A percentile compares a stretch with the other conserved stretches of the same genome.
These are phyloP conservation scores for Populus hybrid DNA, from an alignment of 441 rosid genomes.

Conservation along the genomic window DNA sequence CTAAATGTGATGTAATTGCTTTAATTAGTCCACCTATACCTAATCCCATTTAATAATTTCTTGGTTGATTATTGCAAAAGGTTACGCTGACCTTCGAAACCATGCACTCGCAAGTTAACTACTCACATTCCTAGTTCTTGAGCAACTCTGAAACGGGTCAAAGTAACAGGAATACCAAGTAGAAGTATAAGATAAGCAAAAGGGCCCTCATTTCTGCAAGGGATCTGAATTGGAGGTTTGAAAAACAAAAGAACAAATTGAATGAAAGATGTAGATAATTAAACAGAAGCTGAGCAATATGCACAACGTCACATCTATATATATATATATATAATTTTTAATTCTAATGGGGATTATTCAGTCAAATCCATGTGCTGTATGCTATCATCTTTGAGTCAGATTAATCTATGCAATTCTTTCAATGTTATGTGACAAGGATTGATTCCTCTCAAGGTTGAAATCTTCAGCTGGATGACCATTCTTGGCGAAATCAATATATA, in stretches of 20 bases:
- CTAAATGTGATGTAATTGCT: neutral
- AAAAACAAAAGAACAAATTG: neutral
- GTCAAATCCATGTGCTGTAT: too few relatives aligned
- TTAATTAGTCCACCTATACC: neutral
- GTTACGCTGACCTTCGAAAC: neutral
- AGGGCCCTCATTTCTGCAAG: neutral
- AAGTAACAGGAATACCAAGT: neutral
- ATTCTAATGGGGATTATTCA: too few relatives aligned
- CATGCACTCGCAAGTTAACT: neutral
- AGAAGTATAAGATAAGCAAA: neutral
- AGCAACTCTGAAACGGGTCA: neutral
- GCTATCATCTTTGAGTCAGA: too few relatives aligned
- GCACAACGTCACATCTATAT: neutral
- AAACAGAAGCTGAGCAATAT: neutral
- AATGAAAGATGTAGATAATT: neutral
- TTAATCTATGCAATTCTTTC: too few relatives aligned
- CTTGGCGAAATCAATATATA: too few relatives aligned
- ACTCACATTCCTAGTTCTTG: neutral
- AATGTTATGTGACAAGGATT: too few relatives aligned
- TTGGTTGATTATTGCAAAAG: neutral
- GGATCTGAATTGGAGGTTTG: neutral
- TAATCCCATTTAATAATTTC: neutral
- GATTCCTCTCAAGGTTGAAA: too few relatives aligned
- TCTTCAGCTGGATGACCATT: too few relatives aligned
- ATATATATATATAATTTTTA: neutral